Percentiles rank a stretch among this genome's conserved stretches.
Evolutionary conservation across 331 rosid genomes (phyloP).

Genomic region (Phaseolus coccineus): DNA sequence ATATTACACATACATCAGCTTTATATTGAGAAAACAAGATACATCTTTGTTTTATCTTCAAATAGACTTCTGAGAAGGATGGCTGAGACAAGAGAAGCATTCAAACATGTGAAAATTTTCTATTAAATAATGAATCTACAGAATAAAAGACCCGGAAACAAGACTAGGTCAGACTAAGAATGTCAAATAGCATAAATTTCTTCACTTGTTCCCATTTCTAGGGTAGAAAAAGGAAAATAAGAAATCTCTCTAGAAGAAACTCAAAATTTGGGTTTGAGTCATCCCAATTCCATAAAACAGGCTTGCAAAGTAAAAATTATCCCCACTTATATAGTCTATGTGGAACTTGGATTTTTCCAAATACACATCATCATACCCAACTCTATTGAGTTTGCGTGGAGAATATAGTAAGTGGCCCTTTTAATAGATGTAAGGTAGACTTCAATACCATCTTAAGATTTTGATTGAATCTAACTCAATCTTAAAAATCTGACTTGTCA

Average conservation of each 20-base stretch:
- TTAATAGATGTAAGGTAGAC: no score
- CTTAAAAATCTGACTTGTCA: no score
- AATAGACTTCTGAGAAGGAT: conserved; percentile 35
- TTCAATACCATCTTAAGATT: no score
- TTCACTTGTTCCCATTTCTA: not conserved
- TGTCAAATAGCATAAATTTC: conserved; percentile 21
- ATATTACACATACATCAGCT: conserved; percentile 34
- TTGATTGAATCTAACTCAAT: no score
- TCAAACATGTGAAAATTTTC: conserved; percentile 18
- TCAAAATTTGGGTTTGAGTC: no score
- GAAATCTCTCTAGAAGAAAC: conserved; percentile 4
- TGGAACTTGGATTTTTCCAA: no score
- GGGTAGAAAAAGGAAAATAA: not conserved
- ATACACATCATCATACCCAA: no score
- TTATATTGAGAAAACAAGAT: conserved; percentile 26
- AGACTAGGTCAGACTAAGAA: not conserved
- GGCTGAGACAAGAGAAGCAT: conserved; percentile 7
- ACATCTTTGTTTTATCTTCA: conserved; percentile 18
- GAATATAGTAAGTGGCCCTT: no score
- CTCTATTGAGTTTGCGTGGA: no score
- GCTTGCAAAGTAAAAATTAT: no score
- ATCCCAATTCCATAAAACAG: no score
- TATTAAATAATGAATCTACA: conserved; percentile 23
- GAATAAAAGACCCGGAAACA: conserved; percentile 6
- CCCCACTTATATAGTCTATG: no score